These are phyloP conservation scores for Phascolomyces articulosus DNA, from an alignment of 371 early-diverging fungal species.

Conservation along the genomic window DNA sequence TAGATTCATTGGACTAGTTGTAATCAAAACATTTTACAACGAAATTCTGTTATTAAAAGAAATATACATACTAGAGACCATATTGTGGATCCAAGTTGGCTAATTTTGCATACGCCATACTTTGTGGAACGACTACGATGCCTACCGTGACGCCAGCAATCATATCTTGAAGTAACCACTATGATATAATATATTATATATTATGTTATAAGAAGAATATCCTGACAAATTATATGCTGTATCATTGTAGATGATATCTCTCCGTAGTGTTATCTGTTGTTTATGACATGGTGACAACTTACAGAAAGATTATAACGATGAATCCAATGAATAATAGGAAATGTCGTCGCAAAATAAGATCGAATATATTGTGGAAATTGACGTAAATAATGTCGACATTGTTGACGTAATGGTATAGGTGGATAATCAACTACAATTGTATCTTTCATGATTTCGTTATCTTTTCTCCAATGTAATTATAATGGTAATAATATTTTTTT, in stretches of 20 bases:
- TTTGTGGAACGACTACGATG: slow-evolving; percentile 83
- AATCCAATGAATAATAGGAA: slow-evolving; percentile 77
- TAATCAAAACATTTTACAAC: slow-evolving; percentile 18
- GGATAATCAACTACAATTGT: neutral
- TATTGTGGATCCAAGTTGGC: slow-evolving; percentile 72
- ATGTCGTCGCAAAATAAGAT: slow-evolving; percentile 2
- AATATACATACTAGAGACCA: slow-evolving; percentile 52
- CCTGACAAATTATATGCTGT: too few relatives aligned
- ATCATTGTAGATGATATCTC: too few relatives aligned
- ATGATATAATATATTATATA: neutral
- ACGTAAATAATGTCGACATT: neutral
- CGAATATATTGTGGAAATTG: slow-evolving; percentile 1
- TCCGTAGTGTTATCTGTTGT: too few relatives aligned
- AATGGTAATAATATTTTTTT: too few relatives aligned
- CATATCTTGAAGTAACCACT: slow-evolving; percentile 82
- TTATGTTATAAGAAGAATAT: too few relatives aligned
- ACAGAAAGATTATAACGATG: slow-evolving; percentile 63
- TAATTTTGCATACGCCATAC: slow-evolving; percentile 83
- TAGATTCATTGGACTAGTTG: slow-evolving; percentile 1
- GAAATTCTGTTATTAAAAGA: slow-evolving; percentile 14
- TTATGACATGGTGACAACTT: neutral
- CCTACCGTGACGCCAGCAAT: slow-evolving; percentile 91
- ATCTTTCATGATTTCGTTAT: neutral
- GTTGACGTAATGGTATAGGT: slow-evolving; percentile 1
- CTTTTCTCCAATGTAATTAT: neutral